These are phyloP conservation scores for Xylariaceae sp. DNA, from an alignment of 2,329 filamentous ascomycete species.

Conservation along the genomic window DNA sequence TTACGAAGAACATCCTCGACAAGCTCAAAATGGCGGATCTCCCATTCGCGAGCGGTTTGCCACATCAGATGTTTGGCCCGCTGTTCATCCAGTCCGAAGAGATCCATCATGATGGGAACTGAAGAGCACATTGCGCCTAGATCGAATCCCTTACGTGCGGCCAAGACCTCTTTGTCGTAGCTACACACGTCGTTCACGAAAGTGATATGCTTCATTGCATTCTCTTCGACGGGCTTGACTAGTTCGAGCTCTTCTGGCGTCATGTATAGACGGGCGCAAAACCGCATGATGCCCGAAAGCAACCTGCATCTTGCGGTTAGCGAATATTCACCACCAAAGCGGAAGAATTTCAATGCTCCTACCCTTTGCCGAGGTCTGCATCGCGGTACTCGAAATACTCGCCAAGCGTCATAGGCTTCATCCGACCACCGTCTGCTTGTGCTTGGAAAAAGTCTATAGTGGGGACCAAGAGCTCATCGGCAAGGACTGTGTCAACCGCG, in stretches of 20 bases:
- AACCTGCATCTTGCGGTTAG: not conserved
- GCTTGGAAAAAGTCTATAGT: not conserved
- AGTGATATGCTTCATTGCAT: not conserved
- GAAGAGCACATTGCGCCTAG: conserved; percentile 4
- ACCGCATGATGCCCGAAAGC: not conserved
- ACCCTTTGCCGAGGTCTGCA: not conserved
- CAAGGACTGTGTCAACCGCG: not conserved
- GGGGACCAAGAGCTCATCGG: not conserved
- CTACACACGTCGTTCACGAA: not conserved
- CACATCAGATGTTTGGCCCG: not conserved
- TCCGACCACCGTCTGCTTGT: not conserved
- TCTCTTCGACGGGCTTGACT: not conserved
- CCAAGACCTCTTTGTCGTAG: conserved; percentile 1
- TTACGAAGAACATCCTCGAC: not conserved
- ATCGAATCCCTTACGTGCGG: not conserved
- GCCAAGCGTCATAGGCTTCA: not conserved
- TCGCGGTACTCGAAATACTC: not conserved
- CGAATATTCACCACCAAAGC: not conserved
- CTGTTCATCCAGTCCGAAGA: not conserved
- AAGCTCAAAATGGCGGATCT: not conserved
- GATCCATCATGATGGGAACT: conserved; percentile 1
- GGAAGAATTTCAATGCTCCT: not conserved
- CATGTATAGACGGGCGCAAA: not conserved
- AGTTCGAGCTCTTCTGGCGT: not conserved
- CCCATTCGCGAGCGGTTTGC: conserved; percentile 1